Evolutionary conservation across 768 basidiomycete species (phyloP).

Genomic region (Vararia minispora): DNA sequence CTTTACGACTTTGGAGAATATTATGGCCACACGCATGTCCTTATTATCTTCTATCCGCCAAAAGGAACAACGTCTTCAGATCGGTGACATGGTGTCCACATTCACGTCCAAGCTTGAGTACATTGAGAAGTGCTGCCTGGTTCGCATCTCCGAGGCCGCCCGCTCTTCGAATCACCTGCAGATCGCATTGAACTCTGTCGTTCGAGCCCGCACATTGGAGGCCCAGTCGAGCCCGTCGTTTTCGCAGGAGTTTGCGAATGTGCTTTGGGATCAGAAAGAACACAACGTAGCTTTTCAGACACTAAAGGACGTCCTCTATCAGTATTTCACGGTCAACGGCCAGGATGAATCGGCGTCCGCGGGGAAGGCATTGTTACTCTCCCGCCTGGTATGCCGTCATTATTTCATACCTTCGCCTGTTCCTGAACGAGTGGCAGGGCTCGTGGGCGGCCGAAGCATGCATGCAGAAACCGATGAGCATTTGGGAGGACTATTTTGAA

Average conservation of each 20-base stretch:
- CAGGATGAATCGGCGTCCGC: conserved; percentile 3
- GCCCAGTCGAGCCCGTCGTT: conserved; percentile 35
- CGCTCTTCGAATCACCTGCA: conserved; percentile 58
- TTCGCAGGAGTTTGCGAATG: conserved; percentile 76
- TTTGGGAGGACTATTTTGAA: conserved; percentile 60
- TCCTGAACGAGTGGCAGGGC: conserved; percentile 41
- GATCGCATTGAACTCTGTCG: conserved; percentile 77
- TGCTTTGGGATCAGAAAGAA: conserved; percentile 84
- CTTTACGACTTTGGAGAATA: conserved; percentile 62
- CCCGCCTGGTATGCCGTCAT: conserved; percentile 46
- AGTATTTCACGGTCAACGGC: no score
- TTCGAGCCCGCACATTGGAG: conserved; percentile 61
- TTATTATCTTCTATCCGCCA: conserved; percentile 62
- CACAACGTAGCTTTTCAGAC: conserved; percentile 73
- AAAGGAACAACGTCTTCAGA: conserved; percentile 62
- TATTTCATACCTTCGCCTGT: not conserved
- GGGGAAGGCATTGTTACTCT: conserved; percentile 34
- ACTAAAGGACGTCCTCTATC: conserved; percentile 34
- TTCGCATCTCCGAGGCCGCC: conserved; percentile 63
- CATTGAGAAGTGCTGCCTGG: conserved; percentile 59
- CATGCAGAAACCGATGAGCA: conserved; percentile 64
- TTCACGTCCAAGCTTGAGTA: conserved; percentile 38
- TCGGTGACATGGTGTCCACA: conserved; percentile 57
- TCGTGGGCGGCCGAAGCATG: conserved; percentile 86
- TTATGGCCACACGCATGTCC: conserved; percentile 74